Evolutionary conservation across 305 asterid genomes (phyloP).

Genomic region (Fraxinus dipetala): DNA sequence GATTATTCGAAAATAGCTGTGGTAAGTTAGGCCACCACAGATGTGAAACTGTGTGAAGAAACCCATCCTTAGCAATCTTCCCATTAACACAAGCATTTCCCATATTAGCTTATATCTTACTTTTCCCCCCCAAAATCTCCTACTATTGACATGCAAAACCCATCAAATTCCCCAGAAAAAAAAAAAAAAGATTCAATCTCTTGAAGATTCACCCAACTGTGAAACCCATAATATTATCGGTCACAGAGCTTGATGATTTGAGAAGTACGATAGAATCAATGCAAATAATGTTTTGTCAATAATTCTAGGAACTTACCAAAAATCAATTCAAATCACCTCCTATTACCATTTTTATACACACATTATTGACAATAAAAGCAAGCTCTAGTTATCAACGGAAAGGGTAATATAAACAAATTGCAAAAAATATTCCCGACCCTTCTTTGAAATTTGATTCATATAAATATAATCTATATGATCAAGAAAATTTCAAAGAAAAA

Average conservation of each 20-base stretch:
- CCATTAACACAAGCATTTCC: conserved; percentile 49
- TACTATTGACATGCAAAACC: neutral
- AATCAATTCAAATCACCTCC: neutral
- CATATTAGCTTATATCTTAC: conserved; percentile 27
- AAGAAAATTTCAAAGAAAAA: conserved; percentile 12
- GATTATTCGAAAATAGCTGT: conserved; percentile 18
- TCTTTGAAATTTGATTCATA: neutral
- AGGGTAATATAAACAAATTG: neutral
- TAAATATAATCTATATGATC: neutral
- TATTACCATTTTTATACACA: neutral
- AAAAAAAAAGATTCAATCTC: neutral
- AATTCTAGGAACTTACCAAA: neutral
- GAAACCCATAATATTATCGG: conserved; percentile 9
- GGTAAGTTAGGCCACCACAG: conserved; percentile 33
- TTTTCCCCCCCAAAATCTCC: neutral
- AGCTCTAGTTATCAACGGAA: conserved; percentile 4
- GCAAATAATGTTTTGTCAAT: neutral
- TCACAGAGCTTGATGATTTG: neutral
- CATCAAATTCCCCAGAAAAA: neutral
- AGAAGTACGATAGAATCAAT: neutral
- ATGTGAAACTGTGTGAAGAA: conserved; percentile 31
- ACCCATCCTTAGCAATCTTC: conserved; percentile 27
- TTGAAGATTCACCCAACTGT: neutral
- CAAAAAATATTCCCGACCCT: neutral
- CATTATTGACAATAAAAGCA: neutral